Conservation (phyloP, 2,329 filamentous ascomycete species). For the Metarhizium humberi region DNA sequence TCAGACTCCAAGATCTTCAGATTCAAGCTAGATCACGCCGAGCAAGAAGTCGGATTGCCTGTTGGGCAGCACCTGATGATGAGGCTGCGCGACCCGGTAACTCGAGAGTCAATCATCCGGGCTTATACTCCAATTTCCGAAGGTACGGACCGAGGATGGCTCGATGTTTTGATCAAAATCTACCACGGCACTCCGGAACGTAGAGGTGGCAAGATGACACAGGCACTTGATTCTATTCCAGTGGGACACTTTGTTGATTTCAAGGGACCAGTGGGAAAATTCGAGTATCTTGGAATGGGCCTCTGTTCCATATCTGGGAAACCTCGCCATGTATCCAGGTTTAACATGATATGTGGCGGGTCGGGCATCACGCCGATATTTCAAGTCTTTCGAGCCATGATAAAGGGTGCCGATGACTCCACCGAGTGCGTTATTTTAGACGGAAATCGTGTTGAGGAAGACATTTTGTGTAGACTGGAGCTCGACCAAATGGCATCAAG, state of each 20-base stretch:
- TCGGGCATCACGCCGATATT: slow-evolving; percentile 91
- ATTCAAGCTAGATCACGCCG: slow-evolving; percentile 64
- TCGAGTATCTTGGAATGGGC: slow-evolving; percentile 66
- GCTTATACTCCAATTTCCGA: slow-evolving; percentile 80
- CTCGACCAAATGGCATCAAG: slow-evolving; percentile 53
- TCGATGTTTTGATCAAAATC: slow-evolving; percentile 75
- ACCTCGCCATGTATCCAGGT: slow-evolving; percentile 48
- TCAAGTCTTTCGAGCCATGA: slow-evolving; percentile 67
- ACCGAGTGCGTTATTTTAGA: slow-evolving; percentile 67
- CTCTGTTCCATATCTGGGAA: slow-evolving; percentile 50
- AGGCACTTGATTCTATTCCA: slow-evolving; percentile 63
- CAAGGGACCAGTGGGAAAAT: slow-evolving; percentile 81
- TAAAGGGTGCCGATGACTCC: slow-evolving; percentile 51
- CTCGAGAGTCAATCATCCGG: slow-evolving; percentile 65
- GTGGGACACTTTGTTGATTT: slow-evolving; percentile 69
- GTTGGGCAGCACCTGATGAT: slow-evolving; percentile 84
- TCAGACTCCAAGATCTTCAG: slow-evolving; percentile 74
- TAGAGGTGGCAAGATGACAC: slow-evolving; percentile 72
- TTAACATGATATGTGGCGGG: slow-evolving; percentile 82
- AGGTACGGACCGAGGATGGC: slow-evolving; percentile 44
- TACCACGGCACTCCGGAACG: slow-evolving; percentile 53
- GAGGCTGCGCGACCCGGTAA: slow-evolving; percentile 63
- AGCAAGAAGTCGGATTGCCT: slow-evolving; percentile 66
- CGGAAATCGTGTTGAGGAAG: slow-evolving; percentile 66
- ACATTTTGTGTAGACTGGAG: slow-evolving; percentile 72